Evolutionary conservation across 352 stramenopile species (phyloP).

Genomic region (Phytophthora kernoviae): DNA sequence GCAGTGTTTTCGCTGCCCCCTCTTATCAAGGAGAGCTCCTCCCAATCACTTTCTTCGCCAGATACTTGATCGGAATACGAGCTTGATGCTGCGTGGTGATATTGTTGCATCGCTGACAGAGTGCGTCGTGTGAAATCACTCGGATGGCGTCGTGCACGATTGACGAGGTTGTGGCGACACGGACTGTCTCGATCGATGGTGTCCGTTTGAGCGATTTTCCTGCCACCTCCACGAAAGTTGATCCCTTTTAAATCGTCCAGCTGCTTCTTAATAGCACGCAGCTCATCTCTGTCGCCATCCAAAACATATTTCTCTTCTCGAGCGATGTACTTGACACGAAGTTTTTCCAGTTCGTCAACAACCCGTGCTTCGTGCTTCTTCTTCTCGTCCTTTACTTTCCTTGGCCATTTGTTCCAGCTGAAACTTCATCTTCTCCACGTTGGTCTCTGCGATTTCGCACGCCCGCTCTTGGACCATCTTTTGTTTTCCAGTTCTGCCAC

Average conservation of each 20-base stretch:
- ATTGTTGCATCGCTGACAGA: conserved; percentile 7
- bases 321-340: conserved; percentile 80
- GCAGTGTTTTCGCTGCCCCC: conserved; percentile 1
- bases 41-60: conserved; percentile 13
- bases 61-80: conserved; percentile 16
- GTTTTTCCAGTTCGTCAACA: conserved; percentile 77
- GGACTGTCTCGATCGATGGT: conserved; percentile 9
- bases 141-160: conserved; percentile 20
- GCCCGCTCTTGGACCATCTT: conserved; percentile 47
- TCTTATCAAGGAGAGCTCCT: conserved; percentile 15
- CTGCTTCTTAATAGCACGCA: conserved; percentile 83
- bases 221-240: conserved; percentile 21
- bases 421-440: conserved; percentile 41
- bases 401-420: conserved; percentile 68
- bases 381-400: conserved; percentile 62
- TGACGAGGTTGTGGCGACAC: conserved; percentile 11
- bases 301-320: conserved; percentile 82
- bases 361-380: conserved; percentile 68
- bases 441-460: conserved; percentile 42
- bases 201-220: conserved; percentile 5
- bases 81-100: conserved; percentile 2
- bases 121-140: conserved; percentile 4
- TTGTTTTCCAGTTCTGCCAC: conserved; percentile 64
- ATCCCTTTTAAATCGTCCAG: conserved; percentile 71
- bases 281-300: conserved; percentile 78